phyloP scores from a whole-genome alignment of 106 monocot genomes.

The Amphibolis antarctica region DNA sequence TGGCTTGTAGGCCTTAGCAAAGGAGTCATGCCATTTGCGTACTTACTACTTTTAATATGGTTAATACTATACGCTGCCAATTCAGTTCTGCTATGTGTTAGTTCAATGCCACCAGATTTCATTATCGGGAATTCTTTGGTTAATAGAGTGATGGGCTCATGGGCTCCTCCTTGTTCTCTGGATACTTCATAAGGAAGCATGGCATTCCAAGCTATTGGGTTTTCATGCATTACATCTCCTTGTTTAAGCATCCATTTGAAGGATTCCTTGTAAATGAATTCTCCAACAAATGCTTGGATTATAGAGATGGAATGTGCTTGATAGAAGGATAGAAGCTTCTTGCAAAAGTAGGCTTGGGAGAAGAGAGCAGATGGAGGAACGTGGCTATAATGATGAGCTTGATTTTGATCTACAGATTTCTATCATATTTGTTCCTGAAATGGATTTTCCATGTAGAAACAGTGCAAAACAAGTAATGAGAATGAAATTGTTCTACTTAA shows the following conservation, averaged over 20 bases:
- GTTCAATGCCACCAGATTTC: conserved; percentile 64
- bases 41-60: conserved; percentile 80
- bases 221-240: conserved; percentile 83
- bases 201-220: conserved; percentile 78
- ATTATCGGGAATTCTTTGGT: conserved; percentile 74
- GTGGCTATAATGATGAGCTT: conserved; percentile 61
- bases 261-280: conserved; percentile 82
- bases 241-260: conserved; percentile 95
- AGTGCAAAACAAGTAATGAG: background rate
- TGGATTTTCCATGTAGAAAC: background rate
- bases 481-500: background rate
- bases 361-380: conserved; percentile 59
- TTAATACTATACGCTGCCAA: conserved; percentile 86
- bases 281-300: conserved; percentile 57
- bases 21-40: conserved; percentile 28
- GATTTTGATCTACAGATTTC: conserved; percentile 52
- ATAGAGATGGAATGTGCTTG: conserved; percentile 36
- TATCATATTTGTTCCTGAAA: conserved; percentile 54
- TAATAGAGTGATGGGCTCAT: conserved; percentile 66
- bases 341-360: conserved; percentile 50
- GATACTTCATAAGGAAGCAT: conserved; percentile 77
- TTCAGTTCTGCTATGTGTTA: conserved; percentile 77
- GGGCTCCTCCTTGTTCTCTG: conserved; percentile 90
- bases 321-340: conserved; percentile 49
- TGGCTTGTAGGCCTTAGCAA: conserved; percentile 57